Evolutionary conservation across 306 rosid genomes (phyloP), one percentile per base, ranked within the genome.

Genomic region (Lupinus albus): DNA sequence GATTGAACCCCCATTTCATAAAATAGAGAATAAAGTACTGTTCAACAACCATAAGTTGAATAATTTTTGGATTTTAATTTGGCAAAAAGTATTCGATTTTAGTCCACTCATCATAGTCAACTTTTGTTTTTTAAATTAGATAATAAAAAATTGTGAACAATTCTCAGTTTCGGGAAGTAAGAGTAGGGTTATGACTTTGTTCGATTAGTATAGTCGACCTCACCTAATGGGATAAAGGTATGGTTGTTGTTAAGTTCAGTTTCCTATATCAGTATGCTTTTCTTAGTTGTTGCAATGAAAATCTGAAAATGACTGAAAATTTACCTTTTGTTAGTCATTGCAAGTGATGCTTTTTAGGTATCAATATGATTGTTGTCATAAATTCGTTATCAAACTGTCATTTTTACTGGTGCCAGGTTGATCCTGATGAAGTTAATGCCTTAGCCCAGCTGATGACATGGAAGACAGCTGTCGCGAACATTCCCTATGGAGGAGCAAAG

Each of bases 401-500:
- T 20, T 15, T 67, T 66, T 0, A 77, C 14, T 53, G 62, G 49
- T 80, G 67, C 35, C 54, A 88, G 95, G 91, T 88, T 84, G 87
- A 89, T 47, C 91, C 87, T 1, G 93, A 89, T 73, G 93, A 87
- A 71, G 91, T 83, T 60, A 87, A 85, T 85, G 96, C 93, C 78
- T 68, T 86, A 56, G 96, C 96, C 67, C 96, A 89, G 61, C 61
- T 89, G 46, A 89, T 89, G 96, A 89, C 87, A 10, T 89, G 96
- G 96, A 84, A 86, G 80, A 86, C 88, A 44, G 96, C 92, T 7
- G 96, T 89, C 42, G 87, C 77, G 33, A 79, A 86, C 66, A 83
- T 86, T 54, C 96, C 96, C 7, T 89, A 89, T 18, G 96, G 96
- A 49, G 96, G 96, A 48, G 96, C 96, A 45, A 86, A 89, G 78